Evolutionary conservation across 768 basidiomycete species (phyloP), one percentile per base, ranked within the genome.

Genomic region (Suillus weaverae): DNA sequence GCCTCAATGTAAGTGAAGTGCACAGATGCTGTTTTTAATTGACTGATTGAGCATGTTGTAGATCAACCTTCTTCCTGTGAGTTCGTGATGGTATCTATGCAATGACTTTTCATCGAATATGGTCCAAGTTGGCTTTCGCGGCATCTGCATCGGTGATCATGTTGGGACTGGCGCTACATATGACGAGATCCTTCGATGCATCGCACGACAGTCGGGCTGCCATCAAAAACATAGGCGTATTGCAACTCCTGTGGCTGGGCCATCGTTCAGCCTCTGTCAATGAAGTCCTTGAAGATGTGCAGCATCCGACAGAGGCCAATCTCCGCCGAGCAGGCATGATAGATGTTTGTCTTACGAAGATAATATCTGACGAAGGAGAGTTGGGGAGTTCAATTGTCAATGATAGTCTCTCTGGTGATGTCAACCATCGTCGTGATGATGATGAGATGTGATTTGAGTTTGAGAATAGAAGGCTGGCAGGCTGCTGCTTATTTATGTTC

Each of bases 191-290:
- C 26, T 41, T 22, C 22, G 9, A 48, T n/a, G 51, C 35, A 35
- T 20, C 22, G 3, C 16, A 11, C 39, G 39, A 26, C 35, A 46
- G 20, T 32, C 14, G 16, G 26, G 33, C 39, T 61, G 26, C 51
- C 18, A 56, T 56, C 18, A 38, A 33, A 7, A 16, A 43, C 7
- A 35, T 26, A 20, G 62, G 65, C 2, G 43, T 63, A 14, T 26
- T 66, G 32, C 65, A 66, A 20, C 32, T 57, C 35, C 26, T 66
- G 26, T 66, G 65, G 65, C 36, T 66, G 5, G 51, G 50, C n/a
- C 57, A 51, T 33, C 46, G 62, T 39, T 63, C 57, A 2, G 44
- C 55, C 26, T 35, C 38, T 16, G 22, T 63, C 33, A 36, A 32
- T 3, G 35, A 59, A 14, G 44, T 14, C 11, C n/a, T 64, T 22